A percentile compares a stretch with the other conserved stretches of the same genome.
These are phyloP conservation scores for Saccharum officinarum DNA, from an alignment of 176 grass and related monocot genomes.

Conservation along the genomic window DNA sequence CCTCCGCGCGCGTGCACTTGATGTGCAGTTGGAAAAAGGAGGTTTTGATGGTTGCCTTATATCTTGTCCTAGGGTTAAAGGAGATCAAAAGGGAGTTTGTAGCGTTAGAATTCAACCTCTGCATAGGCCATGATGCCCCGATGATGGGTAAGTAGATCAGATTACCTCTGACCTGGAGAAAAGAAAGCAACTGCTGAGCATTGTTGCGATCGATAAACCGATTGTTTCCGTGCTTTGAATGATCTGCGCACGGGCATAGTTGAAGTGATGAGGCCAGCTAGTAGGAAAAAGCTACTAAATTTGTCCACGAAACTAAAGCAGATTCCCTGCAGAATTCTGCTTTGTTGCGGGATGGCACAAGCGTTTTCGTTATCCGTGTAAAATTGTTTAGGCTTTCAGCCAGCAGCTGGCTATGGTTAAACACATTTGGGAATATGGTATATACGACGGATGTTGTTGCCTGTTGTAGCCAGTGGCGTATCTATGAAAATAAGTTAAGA, in stretches of 20 bases:
- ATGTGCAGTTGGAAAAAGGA: slow-evolving; percentile 35
- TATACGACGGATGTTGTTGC: too few species aligned
- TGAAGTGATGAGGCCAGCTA: slow-evolving; percentile 6
- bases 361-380: background rate
- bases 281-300: background rate
- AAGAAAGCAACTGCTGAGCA: background rate
- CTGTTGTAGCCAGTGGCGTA: too few species aligned
- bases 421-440: background rate
- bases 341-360: background rate
- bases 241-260: background rate
- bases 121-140: slow-evolving; percentile 34
- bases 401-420: background rate
- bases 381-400: slow-evolving; percentile 7
- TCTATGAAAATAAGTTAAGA: too few species aligned
- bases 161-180: slow-evolving; percentile 25
- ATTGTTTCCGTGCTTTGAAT: background rate
- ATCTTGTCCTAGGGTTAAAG: slow-evolving; percentile 41
- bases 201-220: background rate
- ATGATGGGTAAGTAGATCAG: slow-evolving; percentile 43
- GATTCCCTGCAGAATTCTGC: slow-evolving; percentile 32
- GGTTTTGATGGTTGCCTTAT: slow-evolving; percentile 20
- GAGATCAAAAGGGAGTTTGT: background rate
- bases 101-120: slow-evolving; percentile 26
- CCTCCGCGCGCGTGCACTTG: slow-evolving; percentile 30
- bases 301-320: slow-evolving; percentile 11